phyloP scores from a whole-genome alignment of 768 basidiomycete genomes.

The Punctularia strigosozonata region DNA sequence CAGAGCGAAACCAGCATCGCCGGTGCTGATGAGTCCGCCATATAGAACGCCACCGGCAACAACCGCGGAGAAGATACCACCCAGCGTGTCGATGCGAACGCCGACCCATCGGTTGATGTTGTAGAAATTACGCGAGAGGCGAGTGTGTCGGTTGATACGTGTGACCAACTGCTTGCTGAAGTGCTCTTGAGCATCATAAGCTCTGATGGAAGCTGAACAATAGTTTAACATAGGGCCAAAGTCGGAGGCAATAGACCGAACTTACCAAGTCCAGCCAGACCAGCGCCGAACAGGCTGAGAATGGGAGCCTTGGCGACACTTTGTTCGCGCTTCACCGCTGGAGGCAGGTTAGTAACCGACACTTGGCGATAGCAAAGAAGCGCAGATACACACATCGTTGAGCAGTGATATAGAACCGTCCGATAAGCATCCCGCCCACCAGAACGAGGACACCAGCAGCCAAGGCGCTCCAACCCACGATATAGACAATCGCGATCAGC shows the following conservation, averaged over 20 bases:
- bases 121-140: slow-evolving; percentile 36
- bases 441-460: background rate
- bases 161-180: slow-evolving; percentile 33
- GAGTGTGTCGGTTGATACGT: slow-evolving; percentile 42
- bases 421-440: background rate
- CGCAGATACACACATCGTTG: background rate
- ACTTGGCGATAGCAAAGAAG: no score
- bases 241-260: background rate
- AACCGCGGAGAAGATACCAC: slow-evolving; percentile 39
- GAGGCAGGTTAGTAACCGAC: no score
- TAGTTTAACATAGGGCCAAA: background rate
- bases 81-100: slow-evolving; percentile 47
- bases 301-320: background rate
- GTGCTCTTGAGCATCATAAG: slow-evolving; percentile 44
- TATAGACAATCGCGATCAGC: background rate
- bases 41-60: slow-evolving; percentile 49
- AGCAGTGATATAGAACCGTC: background rate
- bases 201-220: slow-evolving; percentile 37
- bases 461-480: background rate
- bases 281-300: slow-evolving; percentile 4
- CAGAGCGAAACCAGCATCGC: slow-evolving; percentile 41
- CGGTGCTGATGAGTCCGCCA: slow-evolving; percentile 17
- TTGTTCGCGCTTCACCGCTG: background rate
- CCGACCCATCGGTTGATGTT: slow-evolving; percentile 33
- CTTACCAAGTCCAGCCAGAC: slow-evolving; percentile 10